Evolutionary conservation across 2,329 filamentous ascomycete species (phyloP).

Genomic region (Ceratocystis eucalypticola): DNA sequence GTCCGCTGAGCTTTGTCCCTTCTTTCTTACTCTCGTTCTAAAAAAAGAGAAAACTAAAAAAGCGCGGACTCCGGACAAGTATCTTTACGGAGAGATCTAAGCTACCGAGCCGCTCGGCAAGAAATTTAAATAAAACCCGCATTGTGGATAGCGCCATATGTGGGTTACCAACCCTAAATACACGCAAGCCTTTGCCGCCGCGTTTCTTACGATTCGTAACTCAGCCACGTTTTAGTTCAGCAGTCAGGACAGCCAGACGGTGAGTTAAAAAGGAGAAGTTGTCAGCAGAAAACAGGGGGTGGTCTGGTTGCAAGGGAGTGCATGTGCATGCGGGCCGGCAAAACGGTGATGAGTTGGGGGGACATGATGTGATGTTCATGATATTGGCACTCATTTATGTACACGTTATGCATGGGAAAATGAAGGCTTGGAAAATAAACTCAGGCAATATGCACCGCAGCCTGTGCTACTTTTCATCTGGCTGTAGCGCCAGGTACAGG

Average conservation of each 20-base stretch:
- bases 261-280: not conserved
- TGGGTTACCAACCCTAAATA: not conserved
- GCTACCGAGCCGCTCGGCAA: slow-evolving; percentile 7
- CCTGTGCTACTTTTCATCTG: not conserved
- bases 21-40: not conserved
- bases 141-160: not conserved
- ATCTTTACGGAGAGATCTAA: not conserved
- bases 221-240: not conserved
- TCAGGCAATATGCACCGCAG: not conserved
- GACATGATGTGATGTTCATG: not conserved
- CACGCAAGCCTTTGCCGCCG: not conserved
- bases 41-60: slow-evolving; percentile 9
- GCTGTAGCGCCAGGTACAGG: not conserved
- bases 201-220: not conserved
- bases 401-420: not conserved
- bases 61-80: not conserved
- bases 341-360: not conserved
- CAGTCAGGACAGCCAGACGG: not conserved
- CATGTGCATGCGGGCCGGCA: not conserved
- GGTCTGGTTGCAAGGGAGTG: not conserved
- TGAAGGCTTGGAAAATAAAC: not conserved
- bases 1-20: not conserved
- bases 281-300: not conserved
- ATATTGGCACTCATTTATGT: not conserved
- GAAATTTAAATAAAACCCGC: not conserved